phyloP scores from a whole-genome alignment of 1,284 basidiomycete species.

The Polyporus tsugae region DNA sequence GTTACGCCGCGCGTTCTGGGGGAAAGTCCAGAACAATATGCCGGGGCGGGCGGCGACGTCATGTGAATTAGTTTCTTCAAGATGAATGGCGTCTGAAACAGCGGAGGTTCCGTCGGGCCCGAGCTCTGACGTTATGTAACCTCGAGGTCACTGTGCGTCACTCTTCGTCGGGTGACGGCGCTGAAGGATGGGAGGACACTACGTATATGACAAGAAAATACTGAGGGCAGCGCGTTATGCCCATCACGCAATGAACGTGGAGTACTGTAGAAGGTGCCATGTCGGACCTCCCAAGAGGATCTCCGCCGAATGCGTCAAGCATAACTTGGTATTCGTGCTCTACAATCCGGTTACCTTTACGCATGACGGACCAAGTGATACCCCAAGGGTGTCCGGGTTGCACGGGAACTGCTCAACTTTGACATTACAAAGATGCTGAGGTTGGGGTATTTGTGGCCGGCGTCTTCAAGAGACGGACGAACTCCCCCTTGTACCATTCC shows the following conservation, averaged over 20 bases:
- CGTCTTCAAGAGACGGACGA: no score
- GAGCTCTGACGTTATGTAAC: not conserved
- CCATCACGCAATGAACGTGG: not conserved
- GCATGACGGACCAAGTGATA: not conserved
- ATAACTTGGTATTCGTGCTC: constrained; percentile 14
- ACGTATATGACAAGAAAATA: no score
- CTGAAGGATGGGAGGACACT: no score
- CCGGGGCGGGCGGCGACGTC: not conserved
- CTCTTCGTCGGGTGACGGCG: no score
- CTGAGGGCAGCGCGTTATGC: no score
- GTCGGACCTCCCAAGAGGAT: constrained; percentile 6
- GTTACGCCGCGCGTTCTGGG: not conserved
- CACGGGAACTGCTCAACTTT: not conserved
- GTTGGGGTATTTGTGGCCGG: no score
- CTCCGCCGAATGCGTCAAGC: constrained; percentile 9
- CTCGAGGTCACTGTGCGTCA: not conserved
- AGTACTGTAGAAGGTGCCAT: constrained; percentile 15
- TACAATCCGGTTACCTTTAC: not conserved
- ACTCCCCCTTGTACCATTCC: no score
- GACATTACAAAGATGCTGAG: not conserved
- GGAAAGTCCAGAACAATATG: not conserved
- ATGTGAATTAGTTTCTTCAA: not conserved
- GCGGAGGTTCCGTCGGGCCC: not conserved
- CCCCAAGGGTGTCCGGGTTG: not conserved
- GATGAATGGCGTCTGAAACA: constrained; percentile 1